Conservation (phyloP, 2,329 filamentous ascomycete species). For the Aspergillus spinulosporus region DNA sequence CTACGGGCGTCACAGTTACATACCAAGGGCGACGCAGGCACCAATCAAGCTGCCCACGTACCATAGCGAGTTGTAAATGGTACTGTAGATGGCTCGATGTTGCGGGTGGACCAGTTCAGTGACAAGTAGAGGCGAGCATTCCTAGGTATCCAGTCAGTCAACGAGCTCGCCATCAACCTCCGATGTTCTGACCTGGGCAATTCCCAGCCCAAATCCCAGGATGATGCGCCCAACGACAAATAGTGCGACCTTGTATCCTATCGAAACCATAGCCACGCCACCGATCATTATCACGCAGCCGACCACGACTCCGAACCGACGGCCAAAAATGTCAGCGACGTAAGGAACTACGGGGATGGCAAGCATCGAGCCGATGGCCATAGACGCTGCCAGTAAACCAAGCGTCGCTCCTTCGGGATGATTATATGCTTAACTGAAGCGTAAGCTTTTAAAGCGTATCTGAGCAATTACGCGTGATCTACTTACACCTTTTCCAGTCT, state of each 20-base stretch:
- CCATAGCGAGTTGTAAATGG: constrained; percentile 25
- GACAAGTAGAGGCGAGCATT: constrained; percentile 30
- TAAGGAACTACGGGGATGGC: constrained; percentile 52
- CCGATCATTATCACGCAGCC: constrained; percentile 26
- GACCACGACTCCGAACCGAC: constrained; percentile 50
- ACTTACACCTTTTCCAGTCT: constrained; percentile 42
- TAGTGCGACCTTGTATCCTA: constrained; percentile 29
- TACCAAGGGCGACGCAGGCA: not conserved
- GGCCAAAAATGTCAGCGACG: constrained; percentile 50
- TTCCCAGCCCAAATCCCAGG: constrained; percentile 30
- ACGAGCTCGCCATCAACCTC: not conserved
- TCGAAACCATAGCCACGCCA: constrained; percentile 32
- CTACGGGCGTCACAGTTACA: not conserved
- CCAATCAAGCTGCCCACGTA: constrained; percentile 8
- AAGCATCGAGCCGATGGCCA: constrained; percentile 51
- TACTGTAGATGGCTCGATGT: constrained; percentile 30
- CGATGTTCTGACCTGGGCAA: constrained; percentile 19
- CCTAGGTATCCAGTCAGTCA: constrained; percentile 3
- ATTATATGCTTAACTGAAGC: constrained; percentile 19
- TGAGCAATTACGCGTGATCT: not conserved
- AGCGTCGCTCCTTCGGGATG: constrained; percentile 37
- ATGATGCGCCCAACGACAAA: constrained; percentile 32
- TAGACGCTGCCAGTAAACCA: constrained; percentile 51
- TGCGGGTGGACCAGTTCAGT: constrained; percentile 33
- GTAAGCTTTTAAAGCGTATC: not conserved